These are phyloP conservation scores for Serendipita sp. DNA, from an alignment of 768 basidiomycete species.

Conservation along the genomic window DNA sequence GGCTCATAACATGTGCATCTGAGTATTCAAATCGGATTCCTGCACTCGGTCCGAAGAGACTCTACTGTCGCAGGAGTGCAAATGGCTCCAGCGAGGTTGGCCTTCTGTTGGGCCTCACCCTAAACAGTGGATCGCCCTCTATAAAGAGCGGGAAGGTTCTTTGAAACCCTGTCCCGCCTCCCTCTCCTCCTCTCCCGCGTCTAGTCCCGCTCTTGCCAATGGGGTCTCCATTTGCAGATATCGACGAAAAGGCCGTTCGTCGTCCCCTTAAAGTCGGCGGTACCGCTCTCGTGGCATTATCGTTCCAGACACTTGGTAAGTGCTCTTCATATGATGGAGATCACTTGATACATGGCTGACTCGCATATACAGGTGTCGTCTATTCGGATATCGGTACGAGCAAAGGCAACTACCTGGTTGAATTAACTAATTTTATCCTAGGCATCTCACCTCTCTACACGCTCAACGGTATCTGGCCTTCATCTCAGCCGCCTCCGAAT, in stretches of 20 bases:
- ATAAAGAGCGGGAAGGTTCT: too few relatives aligned
- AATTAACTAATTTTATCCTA: not conserved
- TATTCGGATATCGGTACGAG: conserved; percentile 12
- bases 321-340: not conserved
- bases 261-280: not conserved
- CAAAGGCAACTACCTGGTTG: too few relatives aligned
- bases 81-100: too few relatives aligned
- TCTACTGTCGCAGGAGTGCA: too few relatives aligned
- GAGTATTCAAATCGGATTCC: too few relatives aligned
- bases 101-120: too few relatives aligned
- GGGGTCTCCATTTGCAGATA: not conserved
- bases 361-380: conserved; percentile 21
- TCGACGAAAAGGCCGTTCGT: conserved; percentile 1
- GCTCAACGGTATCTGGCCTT: conserved; percentile 47
- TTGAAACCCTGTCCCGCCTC: not conserved
- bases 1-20: not conserved
- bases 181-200: not conserved
- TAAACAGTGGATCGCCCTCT: too few relatives aligned
- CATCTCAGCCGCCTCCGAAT: conserved; percentile 30
- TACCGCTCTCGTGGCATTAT: conserved; percentile 16
- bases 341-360: not conserved
- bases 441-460: conserved; percentile 49
- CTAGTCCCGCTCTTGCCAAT: not conserved
- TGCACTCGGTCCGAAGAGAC: too few relatives aligned
- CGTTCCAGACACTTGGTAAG: conserved; percentile 11